Conservation (phyloP, 2,329 filamentous ascomycete genomes). For the Fusarium odoratissimum region DNA sequence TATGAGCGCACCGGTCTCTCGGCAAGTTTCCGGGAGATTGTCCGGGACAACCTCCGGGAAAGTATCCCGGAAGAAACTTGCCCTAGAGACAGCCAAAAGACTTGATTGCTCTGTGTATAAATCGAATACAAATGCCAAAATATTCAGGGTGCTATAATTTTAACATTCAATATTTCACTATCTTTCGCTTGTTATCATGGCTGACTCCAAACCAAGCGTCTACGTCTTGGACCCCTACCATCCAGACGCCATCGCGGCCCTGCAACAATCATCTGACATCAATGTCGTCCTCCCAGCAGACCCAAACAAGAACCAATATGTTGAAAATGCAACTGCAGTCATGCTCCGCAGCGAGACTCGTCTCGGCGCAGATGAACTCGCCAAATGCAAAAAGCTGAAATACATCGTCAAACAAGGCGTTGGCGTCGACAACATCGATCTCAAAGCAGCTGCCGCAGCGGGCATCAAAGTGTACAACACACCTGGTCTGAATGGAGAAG, state of each 20-base stretch:
- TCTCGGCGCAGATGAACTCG: accelerated
- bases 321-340: not conserved
- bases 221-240: not conserved
- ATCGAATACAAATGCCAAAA: not conserved
- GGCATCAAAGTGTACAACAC: not conserved
- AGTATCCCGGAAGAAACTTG: accelerated
- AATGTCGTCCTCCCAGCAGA: not conserved
- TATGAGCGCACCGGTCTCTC: accelerated
- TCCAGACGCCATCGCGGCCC: not conserved
- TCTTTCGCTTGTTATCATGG: not conserved
- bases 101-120: accelerated
- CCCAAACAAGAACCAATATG: accelerated
- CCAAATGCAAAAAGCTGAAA: not conserved
- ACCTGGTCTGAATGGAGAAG: not conserved
- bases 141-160: no score
- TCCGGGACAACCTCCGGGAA: not conserved
- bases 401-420: constrained; percentile 6
- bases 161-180: no score
- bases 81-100: no score
- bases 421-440: not conserved
- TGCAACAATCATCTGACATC: not conserved
- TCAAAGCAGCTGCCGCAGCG: not conserved
- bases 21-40: not conserved
- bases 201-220: not conserved
- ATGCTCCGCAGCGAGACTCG: not conserved